Evolutionary conservation across 208 protist genomes (phyloP), one percentile per base, ranked within the genome.

Genomic region (Giardia duodenalis): DNA sequence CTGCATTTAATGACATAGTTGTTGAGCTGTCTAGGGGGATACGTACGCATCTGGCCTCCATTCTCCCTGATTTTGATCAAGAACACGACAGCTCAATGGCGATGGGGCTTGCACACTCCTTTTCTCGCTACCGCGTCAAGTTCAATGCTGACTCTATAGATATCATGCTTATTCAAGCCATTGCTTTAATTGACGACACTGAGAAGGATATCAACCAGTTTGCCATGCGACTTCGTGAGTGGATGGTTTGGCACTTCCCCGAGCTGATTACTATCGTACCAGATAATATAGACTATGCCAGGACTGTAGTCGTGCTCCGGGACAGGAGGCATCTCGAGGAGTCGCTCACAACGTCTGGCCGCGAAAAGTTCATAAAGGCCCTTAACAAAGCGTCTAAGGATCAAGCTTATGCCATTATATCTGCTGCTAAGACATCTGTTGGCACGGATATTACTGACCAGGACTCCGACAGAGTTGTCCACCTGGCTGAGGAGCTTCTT

Each of bases 161-260:
- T 93, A 98, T 98, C 93, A 99, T 99, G 99, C 98, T 99, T 88
- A 97, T 99, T 89, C 98, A 99, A 95, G 97, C 98, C 45, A 98
- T 99, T 67, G 44, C 89, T n/a, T 47, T 95, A 0, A 95, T 99
- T 0, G 98, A 99, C 94, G 98, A 99, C 93, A 94, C 99, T 2
- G 98, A 99, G 94, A 99, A 99, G 95, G 98, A 99, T 94, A 96
- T 99, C 87, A 99, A 99, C 95, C 99, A 97, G 93, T 99, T 99
- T 94, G 43, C 96, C 2, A 99, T 99, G 98, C 96, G 98, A 87
- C 96, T 98, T 44, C 93, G 94, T 76, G 98, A 99, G 96, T 99
- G 98, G 98, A 96, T 99, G 95, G 97, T 97, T 46, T 99, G 97
- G 98, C 98, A 99, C 96, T 99, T 99, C 96, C 98, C 98, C 3